Evolutionary conservation across 2,329 filamentous ascomycete species (phyloP).

Genomic region (Penicillium fuscoglaucum): DNA sequence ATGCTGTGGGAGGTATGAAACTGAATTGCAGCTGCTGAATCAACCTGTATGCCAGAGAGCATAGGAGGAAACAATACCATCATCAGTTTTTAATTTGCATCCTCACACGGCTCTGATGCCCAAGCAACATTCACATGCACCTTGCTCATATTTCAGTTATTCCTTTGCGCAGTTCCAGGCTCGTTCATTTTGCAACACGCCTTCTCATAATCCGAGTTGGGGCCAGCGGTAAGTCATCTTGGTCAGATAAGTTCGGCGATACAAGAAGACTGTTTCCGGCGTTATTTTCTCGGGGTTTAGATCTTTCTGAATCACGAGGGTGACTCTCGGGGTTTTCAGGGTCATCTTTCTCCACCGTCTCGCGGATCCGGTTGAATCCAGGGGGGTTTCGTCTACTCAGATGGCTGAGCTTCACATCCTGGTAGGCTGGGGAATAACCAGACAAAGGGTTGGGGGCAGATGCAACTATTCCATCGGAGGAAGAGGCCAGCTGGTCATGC

Average conservation of each 20-base stretch:
- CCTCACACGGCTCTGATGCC: too few species aligned
- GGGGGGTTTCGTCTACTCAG: neutral
- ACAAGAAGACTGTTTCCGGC: neutral
- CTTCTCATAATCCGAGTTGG: conserved; percentile 1
- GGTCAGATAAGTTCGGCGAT: neutral
- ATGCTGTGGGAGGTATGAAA: too few species aligned
- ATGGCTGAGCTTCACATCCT: neutral
- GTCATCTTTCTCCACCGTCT: neutral
- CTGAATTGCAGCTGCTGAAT: too few species aligned
- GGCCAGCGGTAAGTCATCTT: conserved; percentile 1
- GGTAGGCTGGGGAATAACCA: neutral
- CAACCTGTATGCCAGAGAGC: too few species aligned
- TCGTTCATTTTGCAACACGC: neutral
- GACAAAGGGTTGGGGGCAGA: neutral
- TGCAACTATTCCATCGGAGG: neutral
- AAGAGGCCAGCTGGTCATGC: neutral
- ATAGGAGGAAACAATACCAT: too few species aligned
- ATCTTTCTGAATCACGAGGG: neutral
- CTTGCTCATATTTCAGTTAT: too few species aligned
- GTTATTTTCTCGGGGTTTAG: neutral
- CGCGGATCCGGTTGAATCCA: too few species aligned
- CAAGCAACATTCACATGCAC: too few species aligned
- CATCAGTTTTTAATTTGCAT: too few species aligned
- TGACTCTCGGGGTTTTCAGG: too few species aligned
- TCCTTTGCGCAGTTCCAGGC: too few species aligned